phyloP scores from a whole-genome alignment of 805 yeast species.

The Saccharomycopsis sp. region DNA sequence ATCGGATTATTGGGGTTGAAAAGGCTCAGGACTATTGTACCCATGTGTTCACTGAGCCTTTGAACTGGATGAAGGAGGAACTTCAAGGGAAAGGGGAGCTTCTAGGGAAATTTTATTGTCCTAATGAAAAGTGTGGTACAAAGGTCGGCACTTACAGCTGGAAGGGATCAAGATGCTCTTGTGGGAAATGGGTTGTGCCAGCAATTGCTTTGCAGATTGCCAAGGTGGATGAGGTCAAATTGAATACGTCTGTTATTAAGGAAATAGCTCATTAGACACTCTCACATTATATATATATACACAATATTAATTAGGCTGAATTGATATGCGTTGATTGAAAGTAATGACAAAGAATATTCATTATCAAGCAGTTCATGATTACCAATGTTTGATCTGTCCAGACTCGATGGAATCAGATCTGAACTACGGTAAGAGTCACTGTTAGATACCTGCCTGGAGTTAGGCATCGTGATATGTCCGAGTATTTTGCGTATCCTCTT shows the following conservation, averaged over 20 bases:
- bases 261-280: neutral
- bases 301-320: too few relatives aligned
- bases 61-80: constrained; percentile 86
- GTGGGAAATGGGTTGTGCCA: constrained; percentile 95
- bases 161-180: constrained; percentile 91
- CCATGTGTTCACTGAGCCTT: constrained; percentile 82
- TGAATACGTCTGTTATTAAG: constrained; percentile 15
- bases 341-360: too few relatives aligned
- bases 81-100: constrained; percentile 58
- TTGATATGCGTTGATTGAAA: too few relatives aligned
- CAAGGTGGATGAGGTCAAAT: constrained; percentile 60
- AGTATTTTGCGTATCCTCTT: neutral
- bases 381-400: too few relatives aligned
- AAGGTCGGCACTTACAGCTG: constrained; percentile 91
- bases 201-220: constrained; percentile 76
- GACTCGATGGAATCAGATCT: too few relatives aligned
- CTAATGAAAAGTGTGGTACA: constrained; percentile 55
- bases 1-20: constrained; percentile 50
- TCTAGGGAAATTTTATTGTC: constrained; percentile 85
- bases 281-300: neutral
- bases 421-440: too few relatives aligned
- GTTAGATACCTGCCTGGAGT: too few relatives aligned
- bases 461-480: too few relatives aligned
- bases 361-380: too few relatives aligned
- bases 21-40: constrained; percentile 62